A percentile compares a stretch with the other conserved stretches of the same genome.
Evolutionary conservation across 1,139 yeast species (phyloP).

Genomic region (Yamadazyma mexicana): DNA sequence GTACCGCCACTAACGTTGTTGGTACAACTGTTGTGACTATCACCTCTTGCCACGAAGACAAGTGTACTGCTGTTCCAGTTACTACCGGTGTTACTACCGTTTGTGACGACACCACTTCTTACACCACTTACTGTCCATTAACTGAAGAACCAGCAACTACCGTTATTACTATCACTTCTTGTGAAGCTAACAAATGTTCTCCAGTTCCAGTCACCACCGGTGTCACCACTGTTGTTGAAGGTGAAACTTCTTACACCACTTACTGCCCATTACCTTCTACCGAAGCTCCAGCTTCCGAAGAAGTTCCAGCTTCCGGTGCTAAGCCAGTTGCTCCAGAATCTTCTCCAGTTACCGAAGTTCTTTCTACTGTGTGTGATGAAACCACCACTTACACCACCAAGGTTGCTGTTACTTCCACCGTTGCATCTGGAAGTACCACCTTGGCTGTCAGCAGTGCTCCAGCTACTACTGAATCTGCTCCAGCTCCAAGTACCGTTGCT

Average conservation of each 20-base stretch:
- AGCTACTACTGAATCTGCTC: conserved; percentile 30
- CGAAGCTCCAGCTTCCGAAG: conserved; percentile 16
- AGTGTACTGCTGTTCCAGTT: conserved; percentile 29
- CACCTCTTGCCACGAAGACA: conserved; percentile 46
- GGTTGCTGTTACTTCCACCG: conserved; percentile 15
- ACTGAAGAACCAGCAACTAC: conserved; percentile 15
- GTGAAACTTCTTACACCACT: conserved; percentile 45
- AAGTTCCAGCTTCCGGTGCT: conserved; percentile 3
- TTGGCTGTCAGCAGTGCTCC: conserved; percentile 30
- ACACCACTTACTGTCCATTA: conserved; percentile 38
- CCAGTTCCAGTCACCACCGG: conserved; percentile 36
- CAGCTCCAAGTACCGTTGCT: conserved; percentile 17
- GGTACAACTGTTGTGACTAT: conserved; percentile 35
- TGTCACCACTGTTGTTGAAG: conserved; percentile 31
- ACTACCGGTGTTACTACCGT: conserved; percentile 21
- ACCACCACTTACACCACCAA: conserved; percentile 34
- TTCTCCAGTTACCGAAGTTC: conserved; percentile 19
- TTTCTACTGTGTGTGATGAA: conserved; percentile 22
- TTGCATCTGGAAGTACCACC: conserved; percentile 28
- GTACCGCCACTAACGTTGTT: conserved; percentile 20
- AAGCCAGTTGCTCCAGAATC: conserved; percentile 26
- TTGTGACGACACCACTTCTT: conserved; percentile 26
- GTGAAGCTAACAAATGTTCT: conserved; percentile 36
- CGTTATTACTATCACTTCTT: conserved; percentile 51
- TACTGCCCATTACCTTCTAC: conserved; percentile 39